phyloP scores from a whole-genome alignment of 2,329 filamentous ascomycete genomes.

The Calcarisporium arbuscula region DNA sequence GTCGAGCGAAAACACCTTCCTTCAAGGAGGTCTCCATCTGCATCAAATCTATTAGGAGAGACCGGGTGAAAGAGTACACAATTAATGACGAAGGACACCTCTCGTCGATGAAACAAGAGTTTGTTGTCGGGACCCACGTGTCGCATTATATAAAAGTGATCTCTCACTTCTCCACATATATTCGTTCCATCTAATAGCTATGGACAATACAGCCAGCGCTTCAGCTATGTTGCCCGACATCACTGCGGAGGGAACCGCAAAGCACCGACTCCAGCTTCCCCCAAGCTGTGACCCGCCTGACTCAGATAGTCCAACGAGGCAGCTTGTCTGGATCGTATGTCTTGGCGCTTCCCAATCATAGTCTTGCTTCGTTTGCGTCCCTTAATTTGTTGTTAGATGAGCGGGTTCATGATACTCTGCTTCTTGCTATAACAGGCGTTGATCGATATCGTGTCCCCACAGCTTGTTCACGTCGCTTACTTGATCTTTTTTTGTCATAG shows the following conservation, averaged over 20 bases:
- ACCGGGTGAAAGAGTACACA: too few species aligned
- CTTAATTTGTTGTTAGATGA: too few species aligned
- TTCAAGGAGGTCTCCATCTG: too few species aligned
- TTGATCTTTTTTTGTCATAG: constrained; percentile 38
- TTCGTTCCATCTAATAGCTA: neutral
- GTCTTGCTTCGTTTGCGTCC: neutral
- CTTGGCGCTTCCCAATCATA: neutral
- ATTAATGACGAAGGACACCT: too few species aligned
- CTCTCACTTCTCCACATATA: neutral
- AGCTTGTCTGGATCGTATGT: constrained; percentile 82
- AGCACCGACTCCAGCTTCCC: constrained; percentile 50
- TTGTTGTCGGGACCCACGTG: neutral
- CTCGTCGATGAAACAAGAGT: neutral
- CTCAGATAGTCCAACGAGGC: constrained; percentile 60
- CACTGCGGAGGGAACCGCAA: constrained; percentile 10
- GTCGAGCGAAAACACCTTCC: too few species aligned
- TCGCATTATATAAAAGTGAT: neutral
- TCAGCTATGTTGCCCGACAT: neutral
- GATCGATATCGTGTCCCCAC: too few species aligned
- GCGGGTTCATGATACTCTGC: too few species aligned
- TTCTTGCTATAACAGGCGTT: constrained; percentile 2
- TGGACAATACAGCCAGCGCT: neutral
- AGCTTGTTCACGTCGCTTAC: constrained; percentile 6
- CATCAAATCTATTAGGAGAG: too few species aligned
- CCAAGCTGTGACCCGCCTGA: constrained; percentile 81